Evolutionary conservation across 805 yeast species (phyloP), one percentile per base, ranked within the genome.

Genomic region (Candida pseudofarinosa): DNA sequence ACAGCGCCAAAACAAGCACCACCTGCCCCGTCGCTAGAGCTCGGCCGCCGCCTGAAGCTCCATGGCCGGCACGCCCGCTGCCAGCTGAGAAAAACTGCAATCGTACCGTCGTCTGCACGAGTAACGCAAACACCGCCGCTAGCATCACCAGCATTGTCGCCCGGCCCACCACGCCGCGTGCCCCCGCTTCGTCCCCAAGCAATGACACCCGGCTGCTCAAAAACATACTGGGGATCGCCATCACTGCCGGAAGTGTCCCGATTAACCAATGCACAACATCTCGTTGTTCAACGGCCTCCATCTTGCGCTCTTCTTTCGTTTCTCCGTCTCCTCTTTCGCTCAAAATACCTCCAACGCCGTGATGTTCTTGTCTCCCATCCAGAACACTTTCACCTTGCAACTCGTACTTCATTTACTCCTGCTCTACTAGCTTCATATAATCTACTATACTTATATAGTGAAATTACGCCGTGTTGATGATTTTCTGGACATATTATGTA

Each of bases 191-290:
- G n/a, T 40, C 33, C 17, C 46, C 50, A 28, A 39, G 40, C 30
- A 43, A 40, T 4, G 63, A 49, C 16, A 65, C 37, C 17, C 49
- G 46, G 35, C 53, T 51, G 35, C 67, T 54, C 33, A 65, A 41
- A 19, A 64, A 52, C 37, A 62, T 43, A 33, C 63, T 50, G 8
- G 69, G 67, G 23, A 63, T 52, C 4, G 70, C 60, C 37, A 60
- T 56, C 20, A 67, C 49, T 19, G 63, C 59, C 1, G 72, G 72
- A 26, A 66, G 48, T 3, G 69, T 55, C n/a, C 58, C 53, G 28
- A 56, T 38, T 26, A 62, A 30, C 28, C 32, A 19, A 14, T 43
- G 31, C 4, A 37, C 7, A 12, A 31, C 19, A 14, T n/a, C 15
- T 28, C 23, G 12, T 4, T 5, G 19, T 3, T 15, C 20, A 6